A percentile compares a stretch with the other conserved stretches of the same genome.
Conservation (phyloP, 1,284 basidiomycete genomes). For the Vanrija pseudolonga region DNA sequence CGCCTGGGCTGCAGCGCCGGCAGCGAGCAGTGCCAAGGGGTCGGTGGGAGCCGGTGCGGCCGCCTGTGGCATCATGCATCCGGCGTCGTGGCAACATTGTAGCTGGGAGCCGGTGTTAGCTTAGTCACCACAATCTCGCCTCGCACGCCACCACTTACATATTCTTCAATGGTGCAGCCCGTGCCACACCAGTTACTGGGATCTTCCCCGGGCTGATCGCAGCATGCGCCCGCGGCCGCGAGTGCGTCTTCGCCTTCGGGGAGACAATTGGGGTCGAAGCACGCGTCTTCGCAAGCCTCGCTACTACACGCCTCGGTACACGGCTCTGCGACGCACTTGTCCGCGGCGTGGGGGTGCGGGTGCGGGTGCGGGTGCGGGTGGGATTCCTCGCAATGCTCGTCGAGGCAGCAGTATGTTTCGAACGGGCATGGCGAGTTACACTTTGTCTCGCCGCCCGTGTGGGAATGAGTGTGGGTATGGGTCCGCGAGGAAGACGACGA, state of each 20-base stretch:
- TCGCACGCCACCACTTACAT: conserved; percentile 23
- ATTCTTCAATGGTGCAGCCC: conserved; percentile 36
- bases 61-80: neutral
- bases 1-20: neutral
- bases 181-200: conserved; percentile 10
- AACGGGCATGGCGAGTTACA: conserved; percentile 12
- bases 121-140: too few species aligned
- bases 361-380: too few species aligned
- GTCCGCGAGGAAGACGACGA: neutral
- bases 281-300: conserved; percentile 2
- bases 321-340: conserved; percentile 15
- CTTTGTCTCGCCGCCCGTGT: too few species aligned
- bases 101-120: conserved; percentile 22
- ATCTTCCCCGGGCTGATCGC: conserved; percentile 22
- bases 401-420: conserved; percentile 25
- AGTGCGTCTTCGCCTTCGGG: neutral
- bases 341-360: neutral
- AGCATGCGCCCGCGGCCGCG: conserved; percentile 2
- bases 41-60: conserved; percentile 2
- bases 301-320: conserved; percentile 12
- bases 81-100: conserved; percentile 31
- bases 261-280: conserved; percentile 3
- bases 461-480: neutral
- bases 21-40: conserved; percentile 6
- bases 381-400: conserved; percentile 20